These are phyloP conservation scores for Pharus latifolius DNA, from an alignment of 176 grass and related monocot species.

Conservation along the genomic window DNA sequence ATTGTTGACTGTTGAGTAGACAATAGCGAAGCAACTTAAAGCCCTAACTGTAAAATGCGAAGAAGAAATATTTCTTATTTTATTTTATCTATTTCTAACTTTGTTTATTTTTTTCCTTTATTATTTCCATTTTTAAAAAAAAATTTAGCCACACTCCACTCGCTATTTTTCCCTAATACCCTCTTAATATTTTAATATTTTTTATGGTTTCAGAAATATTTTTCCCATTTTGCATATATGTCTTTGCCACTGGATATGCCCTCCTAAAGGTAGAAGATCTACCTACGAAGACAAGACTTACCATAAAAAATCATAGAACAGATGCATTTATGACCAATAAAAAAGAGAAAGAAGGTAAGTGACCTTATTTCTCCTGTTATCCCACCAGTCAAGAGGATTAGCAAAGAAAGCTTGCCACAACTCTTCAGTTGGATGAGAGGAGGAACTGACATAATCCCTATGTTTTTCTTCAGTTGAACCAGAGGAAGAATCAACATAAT, in stretches of 20 bases:
- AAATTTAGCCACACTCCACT: not conserved
- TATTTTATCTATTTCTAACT: not conserved
- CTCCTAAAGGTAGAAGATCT: not conserved
- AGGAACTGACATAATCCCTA: constrained; percentile 17
- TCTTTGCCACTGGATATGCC: not conserved
- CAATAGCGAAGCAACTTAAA: too few species aligned
- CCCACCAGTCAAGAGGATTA: constrained; percentile 95
- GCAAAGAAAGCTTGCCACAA: constrained; percentile 95
- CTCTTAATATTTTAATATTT: not conserved
- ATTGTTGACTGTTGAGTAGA: too few species aligned
- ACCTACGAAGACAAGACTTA: not conserved
- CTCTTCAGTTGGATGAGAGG: constrained; percentile 52
- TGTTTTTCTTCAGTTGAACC: constrained; percentile 22
- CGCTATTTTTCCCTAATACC: not conserved
- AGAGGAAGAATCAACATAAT: constrained; percentile 23
- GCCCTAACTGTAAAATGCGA: not conserved
- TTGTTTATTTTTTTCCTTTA: not conserved
- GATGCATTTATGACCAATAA: not conserved
- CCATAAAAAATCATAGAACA: not conserved
- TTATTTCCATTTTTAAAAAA: not conserved
- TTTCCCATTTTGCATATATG: not conserved
- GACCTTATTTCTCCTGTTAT: constrained; percentile 96
- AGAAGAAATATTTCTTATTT: not conserved
- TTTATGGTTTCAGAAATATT: not conserved
- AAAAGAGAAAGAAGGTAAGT: not conserved